phyloP scores from a whole-genome alignment of 495 filamentous ascomycete genomes.

The Lasiosphaeria miniovina region DNA sequence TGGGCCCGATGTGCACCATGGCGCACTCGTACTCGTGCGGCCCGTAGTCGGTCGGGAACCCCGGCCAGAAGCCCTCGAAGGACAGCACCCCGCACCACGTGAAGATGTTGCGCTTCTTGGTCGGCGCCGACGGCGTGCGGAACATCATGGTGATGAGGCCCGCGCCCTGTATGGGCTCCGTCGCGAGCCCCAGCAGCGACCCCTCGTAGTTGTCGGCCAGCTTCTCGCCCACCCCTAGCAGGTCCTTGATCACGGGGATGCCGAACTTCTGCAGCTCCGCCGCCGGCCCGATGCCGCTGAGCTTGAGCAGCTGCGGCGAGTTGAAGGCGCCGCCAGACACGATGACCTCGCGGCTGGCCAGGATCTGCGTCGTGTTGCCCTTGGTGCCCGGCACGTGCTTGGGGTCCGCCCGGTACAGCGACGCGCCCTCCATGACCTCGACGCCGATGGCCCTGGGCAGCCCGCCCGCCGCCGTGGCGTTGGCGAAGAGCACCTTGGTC shows the following conservation, averaged over 20 bases:
- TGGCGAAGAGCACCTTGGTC: constrained; percentile 44
- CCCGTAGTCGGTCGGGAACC: constrained; percentile 43
- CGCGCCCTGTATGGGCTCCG: constrained; percentile 24
- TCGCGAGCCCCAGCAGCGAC: constrained; percentile 33
- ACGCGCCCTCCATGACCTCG: constrained; percentile 40
- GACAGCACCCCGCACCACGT: constrained; percentile 45
- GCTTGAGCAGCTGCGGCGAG: constrained; percentile 57
- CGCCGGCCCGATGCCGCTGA: constrained; percentile 43
- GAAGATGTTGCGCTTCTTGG: constrained; percentile 42
- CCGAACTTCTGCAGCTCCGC: constrained; percentile 39
- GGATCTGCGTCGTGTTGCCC: constrained; percentile 29
- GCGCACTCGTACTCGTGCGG: constrained; percentile 41
- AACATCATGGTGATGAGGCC: constrained; percentile 37
- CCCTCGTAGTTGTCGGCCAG: constrained; percentile 57
- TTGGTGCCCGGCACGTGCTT: constrained; percentile 32
- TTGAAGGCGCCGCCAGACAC: constrained; percentile 54
- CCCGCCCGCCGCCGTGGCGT: constrained; percentile 15
- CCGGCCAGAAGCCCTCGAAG: constrained; percentile 50
- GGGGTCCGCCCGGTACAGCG: constrained; percentile 45
- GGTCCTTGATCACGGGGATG: constrained; percentile 49
- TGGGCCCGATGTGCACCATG: constrained; percentile 47
- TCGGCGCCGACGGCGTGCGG: constrained; percentile 42
- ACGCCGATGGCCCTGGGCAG: constrained; percentile 43
- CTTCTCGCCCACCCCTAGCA: constrained; percentile 58
- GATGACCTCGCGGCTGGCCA: constrained; percentile 52